phyloP scores from a whole-genome alignment of 805 yeast genomes.

The Sugiyamaella smithiae region DNA sequence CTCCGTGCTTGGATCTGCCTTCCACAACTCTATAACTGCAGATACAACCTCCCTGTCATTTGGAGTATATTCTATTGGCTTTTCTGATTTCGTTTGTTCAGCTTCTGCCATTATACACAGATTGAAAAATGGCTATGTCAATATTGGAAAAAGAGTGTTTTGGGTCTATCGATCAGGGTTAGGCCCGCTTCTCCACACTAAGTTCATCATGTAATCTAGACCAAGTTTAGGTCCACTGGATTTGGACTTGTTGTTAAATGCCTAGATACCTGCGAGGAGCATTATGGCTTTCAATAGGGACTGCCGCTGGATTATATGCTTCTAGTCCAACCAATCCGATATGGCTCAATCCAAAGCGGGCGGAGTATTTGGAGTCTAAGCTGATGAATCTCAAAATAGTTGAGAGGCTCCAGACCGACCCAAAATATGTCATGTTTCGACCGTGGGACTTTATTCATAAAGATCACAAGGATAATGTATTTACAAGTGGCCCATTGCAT shows the following conservation, averaged over 20 bases:
- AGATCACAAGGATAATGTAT: constrained; percentile 2
- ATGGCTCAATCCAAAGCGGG: neutral
- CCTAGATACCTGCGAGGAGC: neutral
- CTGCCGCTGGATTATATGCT: neutral
- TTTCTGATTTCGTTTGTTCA: neutral
- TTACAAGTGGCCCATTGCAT: constrained; percentile 53
- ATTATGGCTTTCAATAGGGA: neutral
- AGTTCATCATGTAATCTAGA: too few relatives aligned
- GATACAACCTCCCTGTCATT: constrained; percentile 57
- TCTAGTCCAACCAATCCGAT: constrained; percentile 2
- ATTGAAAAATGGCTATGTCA: too few relatives aligned
- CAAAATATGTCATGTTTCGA: constrained; percentile 3
- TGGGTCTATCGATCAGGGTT: too few relatives aligned
- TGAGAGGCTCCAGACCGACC: constrained; percentile 2
- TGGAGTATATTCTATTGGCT: constrained; percentile 37
- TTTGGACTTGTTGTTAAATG: too few relatives aligned
- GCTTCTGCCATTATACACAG: neutral
- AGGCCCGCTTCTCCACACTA: too few relatives aligned
- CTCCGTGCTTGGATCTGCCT: constrained; percentile 61
- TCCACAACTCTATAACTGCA: constrained; percentile 64
- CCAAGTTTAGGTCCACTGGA: neutral
- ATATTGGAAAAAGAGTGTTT: too few relatives aligned
- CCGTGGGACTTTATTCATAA: constrained; percentile 11
- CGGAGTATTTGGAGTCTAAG: constrained; percentile 9
- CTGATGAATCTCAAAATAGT: constrained; percentile 3